Percentiles rank a stretch among this genome's conserved stretches.
These are phyloP conservation scores for Tetracladium maxilliforme DNA, from an alignment of 2,329 filamentous ascomycete species.

Conservation along the genomic window DNA sequence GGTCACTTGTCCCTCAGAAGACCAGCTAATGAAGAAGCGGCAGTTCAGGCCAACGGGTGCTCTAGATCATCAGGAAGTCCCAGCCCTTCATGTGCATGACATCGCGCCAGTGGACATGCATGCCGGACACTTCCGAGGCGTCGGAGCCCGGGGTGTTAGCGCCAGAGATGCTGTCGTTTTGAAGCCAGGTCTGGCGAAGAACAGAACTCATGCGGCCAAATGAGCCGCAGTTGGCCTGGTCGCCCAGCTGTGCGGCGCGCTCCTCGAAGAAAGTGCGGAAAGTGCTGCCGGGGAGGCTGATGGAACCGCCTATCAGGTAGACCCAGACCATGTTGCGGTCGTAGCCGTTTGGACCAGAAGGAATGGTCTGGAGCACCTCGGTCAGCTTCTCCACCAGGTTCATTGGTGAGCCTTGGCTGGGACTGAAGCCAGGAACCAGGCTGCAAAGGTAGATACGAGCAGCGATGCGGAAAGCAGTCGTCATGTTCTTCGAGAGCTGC, in stretches of 20 bases:
- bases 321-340: slow-evolving; percentile 91
- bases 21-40: no score
- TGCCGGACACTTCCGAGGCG: slow-evolving; percentile 28
- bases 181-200: slow-evolving; percentile 67
- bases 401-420: slow-evolving; percentile 56
- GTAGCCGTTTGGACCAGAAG: slow-evolving; percentile 65
- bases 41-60: no score
- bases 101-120: slow-evolving; percentile 85
- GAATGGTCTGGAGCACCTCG: slow-evolving; percentile 66
- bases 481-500: slow-evolving; percentile 79
- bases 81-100: slow-evolving; percentile 83
- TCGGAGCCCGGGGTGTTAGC: slow-evolving; percentile 19
- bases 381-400: slow-evolving; percentile 68
- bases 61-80: slow-evolving; percentile 81
- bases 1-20: no score
- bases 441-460: slow-evolving; percentile 96
- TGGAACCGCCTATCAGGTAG: slow-evolving; percentile 71
- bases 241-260: slow-evolving; percentile 59
- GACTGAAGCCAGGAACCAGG: slow-evolving; percentile 76
- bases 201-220: slow-evolving; percentile 73
- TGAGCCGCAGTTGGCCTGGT: slow-evolving; percentile 65
- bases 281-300: slow-evolving; percentile 53
- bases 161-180: slow-evolving; percentile 39
- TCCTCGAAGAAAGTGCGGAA: slow-evolving; percentile 72
- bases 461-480: slow-evolving; percentile 76